Conservation (phyloP, 108 stramenopile species). For the Schizochytrium sp. region DNA sequence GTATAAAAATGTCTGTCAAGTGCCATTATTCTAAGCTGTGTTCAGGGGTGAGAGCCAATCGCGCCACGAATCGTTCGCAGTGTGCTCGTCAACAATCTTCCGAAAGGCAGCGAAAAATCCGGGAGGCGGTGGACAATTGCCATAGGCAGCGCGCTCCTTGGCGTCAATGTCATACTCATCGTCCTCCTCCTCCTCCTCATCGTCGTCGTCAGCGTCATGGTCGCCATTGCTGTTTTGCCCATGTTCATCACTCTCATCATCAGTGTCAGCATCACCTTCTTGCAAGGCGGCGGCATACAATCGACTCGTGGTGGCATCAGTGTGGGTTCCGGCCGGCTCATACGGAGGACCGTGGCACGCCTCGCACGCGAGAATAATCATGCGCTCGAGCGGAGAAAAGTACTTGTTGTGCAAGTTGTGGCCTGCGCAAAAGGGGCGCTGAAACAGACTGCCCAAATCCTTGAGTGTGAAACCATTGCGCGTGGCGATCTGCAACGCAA, state of each 20-base stretch:
- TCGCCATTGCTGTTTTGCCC: not conserved
- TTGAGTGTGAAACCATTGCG: not conserved
- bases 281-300: not conserved
- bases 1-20: no score
- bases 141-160: not conserved
- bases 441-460: not conserved
- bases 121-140: not conserved
- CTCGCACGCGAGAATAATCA: not conserved
- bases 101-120: not conserved
- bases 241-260: not conserved
- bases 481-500: not conserved
- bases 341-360: not conserved
- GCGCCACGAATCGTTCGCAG: not conserved
- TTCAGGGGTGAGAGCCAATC: not conserved
- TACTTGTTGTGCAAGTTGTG: slow-evolving; percentile 15
- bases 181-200: not conserved
- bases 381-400: slow-evolving; percentile 3
- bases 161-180: not conserved
- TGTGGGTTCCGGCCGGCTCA: not conserved
- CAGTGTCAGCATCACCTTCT: not conserved
- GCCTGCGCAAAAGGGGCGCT: slow-evolving; percentile 6
- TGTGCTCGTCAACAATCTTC: not conserved
- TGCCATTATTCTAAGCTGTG: not conserved
- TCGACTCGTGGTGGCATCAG: not conserved
- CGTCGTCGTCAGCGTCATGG: not conserved